Evolutionary conservation across 2,329 filamentous ascomycete species (phyloP).

Genomic region (Dryadomyces quercus-mongolicae): DNA sequence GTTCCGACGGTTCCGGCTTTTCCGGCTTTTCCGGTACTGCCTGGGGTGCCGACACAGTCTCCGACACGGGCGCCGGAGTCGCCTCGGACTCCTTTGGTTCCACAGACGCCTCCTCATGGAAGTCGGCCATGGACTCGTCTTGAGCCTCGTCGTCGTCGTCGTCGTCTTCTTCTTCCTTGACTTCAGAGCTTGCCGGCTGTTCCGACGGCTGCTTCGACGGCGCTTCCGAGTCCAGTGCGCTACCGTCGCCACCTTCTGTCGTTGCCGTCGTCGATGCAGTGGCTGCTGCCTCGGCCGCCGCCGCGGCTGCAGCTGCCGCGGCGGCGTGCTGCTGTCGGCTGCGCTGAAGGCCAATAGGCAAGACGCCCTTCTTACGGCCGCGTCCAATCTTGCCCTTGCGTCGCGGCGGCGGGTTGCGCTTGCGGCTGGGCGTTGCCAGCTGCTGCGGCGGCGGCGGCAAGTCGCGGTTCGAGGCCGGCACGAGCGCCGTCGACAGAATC

Average conservation of each 20-base stretch:
- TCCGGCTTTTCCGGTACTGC: not conserved
- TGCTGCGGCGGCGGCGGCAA: conserved; percentile 34
- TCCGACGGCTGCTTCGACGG: not conserved
- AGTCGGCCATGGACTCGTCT: not conserved
- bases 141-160: not conserved
- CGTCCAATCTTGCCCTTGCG: conserved; percentile 62
- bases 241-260: not conserved
- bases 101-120: not conserved
- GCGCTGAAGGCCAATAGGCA: conserved; percentile 17
- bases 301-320: conserved; percentile 6
- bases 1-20: too few relatives aligned
- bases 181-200: not conserved
- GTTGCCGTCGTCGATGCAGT: not conserved
- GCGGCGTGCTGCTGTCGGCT: conserved; percentile 4
- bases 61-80: not conserved
- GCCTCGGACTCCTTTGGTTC: not conserved
- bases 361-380: conserved; percentile 69
- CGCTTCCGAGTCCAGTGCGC: not conserved
- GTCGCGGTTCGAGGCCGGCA: conserved; percentile 34
- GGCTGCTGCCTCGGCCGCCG: not conserved
- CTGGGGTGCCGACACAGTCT: not conserved
- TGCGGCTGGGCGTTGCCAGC: conserved; percentile 30
- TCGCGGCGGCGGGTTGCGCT: conserved; percentile 64
- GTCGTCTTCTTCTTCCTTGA: not conserved
- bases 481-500: conserved; percentile 51